These are phyloP conservation scores for Botrytis hyacinthi DNA, from an alignment of 2,329 filamentous ascomycete species.

Conservation along the genomic window DNA sequence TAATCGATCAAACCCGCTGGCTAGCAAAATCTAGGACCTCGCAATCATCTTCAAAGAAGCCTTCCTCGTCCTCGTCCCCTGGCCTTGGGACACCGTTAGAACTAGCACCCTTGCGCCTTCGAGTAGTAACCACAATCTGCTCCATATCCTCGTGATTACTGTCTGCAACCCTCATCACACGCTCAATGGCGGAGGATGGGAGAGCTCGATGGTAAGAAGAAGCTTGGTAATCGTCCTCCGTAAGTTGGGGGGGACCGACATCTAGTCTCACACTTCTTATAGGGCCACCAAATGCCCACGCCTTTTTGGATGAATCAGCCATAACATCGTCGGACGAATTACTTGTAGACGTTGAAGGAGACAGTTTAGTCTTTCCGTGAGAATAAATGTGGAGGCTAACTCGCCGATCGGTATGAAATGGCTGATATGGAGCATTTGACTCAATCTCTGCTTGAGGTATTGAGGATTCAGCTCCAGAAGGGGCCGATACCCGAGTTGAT, in stretches of 20 bases:
- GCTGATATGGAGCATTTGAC: slow-evolving; percentile 91
- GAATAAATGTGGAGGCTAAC: slow-evolving; percentile 72
- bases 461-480: slow-evolving; percentile 52
- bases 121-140: slow-evolving; percentile 79
- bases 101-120: slow-evolving; percentile 60
- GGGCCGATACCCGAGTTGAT: slow-evolving; percentile 42
- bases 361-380: slow-evolving; percentile 23
- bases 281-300: slow-evolving; percentile 61
- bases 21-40: slow-evolving; percentile 87
- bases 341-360: slow-evolving; percentile 33
- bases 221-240: slow-evolving; percentile 52
- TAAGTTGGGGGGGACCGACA: slow-evolving; percentile 46
- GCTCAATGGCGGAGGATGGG: slow-evolving; percentile 63
- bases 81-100: slow-evolving; percentile 41
- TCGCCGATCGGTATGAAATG: slow-evolving; percentile 87
- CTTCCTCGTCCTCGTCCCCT: slow-evolving; percentile 60
- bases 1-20: slow-evolving; percentile 53
- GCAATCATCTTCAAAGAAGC: slow-evolving; percentile 90
- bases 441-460: slow-evolving; percentile 85
- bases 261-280: slow-evolving; percentile 53
- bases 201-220: slow-evolving; percentile 55
- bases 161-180: slow-evolving; percentile 54
- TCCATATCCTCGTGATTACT: slow-evolving; percentile 53
- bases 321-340: slow-evolving; percentile 31
- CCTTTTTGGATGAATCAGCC: slow-evolving; percentile 22